Base-by-base conservation (phyloP, 2,329 filamentous ascomycete species). In the Trichoderma arundinaceum region DNA sequence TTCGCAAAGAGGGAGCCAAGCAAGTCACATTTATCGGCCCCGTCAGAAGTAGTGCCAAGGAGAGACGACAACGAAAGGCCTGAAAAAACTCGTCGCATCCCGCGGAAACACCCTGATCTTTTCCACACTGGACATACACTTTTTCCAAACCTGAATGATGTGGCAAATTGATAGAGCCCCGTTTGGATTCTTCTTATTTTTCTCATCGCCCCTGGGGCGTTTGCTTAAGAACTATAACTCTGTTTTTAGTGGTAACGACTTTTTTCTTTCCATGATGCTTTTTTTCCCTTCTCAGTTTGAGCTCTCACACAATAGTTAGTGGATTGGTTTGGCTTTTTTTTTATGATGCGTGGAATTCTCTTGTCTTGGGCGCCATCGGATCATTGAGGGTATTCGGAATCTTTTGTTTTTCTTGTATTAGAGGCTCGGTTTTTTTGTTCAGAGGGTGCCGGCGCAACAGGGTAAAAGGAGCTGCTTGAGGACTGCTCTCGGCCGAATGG, bases 1-100 rank as follows among this genome's bases (percentile, higher is more conserved):
- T 86, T 33, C 81, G 83, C 68, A 86, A 85, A 73, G 82, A 86
- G 43, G 84, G 86, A 52, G 72, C 75, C 51, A 86, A 85, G 69
- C 83, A 85, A 62, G 84, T 87, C 60, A 82, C 83, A 12, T 84
- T 87, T 71, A 83, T 87, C 62, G 81, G 77, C 39, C 79, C 84
- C 15, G 79, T 86, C 53, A 81, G 81, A 68, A 78, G 78, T 63
- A 79, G 75, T 41, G 73, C 73, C 48, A 77, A 73, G 62, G 72
- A 77, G 32, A 72, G 74, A 69, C 72, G 73, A 53, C 68, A 71
- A 41, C 72, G 72, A 54, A 74, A 75, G 58, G 32, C 54, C 53
- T 69, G 66, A 68, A 58, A 58, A 59, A 67, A 62, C 49, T 64
- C 44, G 52, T 54, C 15, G 9, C 12, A 12, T 13, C 32, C 22